These are phyloP conservation scores for Mucor lusitanicus DNA, from an alignment of 371 early-diverging fungal species.

Conservation along the genomic window DNA sequence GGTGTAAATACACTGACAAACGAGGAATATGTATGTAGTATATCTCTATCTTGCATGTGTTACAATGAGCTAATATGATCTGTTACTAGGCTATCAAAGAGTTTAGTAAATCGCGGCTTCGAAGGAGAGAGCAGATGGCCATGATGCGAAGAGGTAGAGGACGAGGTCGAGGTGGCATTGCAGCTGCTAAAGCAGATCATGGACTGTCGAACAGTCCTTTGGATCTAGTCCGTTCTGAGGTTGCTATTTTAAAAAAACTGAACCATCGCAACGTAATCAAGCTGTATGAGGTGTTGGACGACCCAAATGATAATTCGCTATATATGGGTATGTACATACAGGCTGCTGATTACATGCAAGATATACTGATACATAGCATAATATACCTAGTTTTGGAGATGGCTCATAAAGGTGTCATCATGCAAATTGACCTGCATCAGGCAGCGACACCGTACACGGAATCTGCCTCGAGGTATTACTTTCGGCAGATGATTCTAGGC, in stretches of 20 bases:
- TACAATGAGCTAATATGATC: not conserved
- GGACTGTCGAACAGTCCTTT: slow-evolving; percentile 51
- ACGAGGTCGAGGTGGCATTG: not conserved
- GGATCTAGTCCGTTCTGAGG: slow-evolving; percentile 77
- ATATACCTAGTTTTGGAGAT: slow-evolving; percentile 29
- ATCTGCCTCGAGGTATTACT: slow-evolving; percentile 60
- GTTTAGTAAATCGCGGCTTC: slow-evolving; percentile 23
- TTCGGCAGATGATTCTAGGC: slow-evolving; percentile 84
- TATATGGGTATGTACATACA: slow-evolving; percentile 45
- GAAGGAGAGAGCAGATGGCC: slow-evolving; percentile 33
- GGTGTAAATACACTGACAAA: slow-evolving; percentile 60
- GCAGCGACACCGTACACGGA: slow-evolving; percentile 52
- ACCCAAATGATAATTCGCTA: slow-evolving; percentile 64
- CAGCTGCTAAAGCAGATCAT: not conserved
- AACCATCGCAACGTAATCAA: slow-evolving; percentile 76
- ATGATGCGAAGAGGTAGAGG: slow-evolving; percentile 22
- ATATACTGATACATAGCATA: no score
- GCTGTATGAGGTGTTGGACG: slow-evolving; percentile 85
- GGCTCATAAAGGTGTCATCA: slow-evolving; percentile 75
- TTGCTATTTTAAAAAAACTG: slow-evolving; percentile 87
- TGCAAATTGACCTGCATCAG: slow-evolving; percentile 61
- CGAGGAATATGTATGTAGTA: slow-evolving; percentile 51
- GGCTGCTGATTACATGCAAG: not conserved
- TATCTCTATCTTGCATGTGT: not conserved
- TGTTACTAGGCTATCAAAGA: slow-evolving; percentile 30